Evolutionary conservation across 2,329 filamentous ascomycete species (phyloP), one percentile per base, ranked within the genome.

Genomic region (Aspergillus calidoustus): DNA sequence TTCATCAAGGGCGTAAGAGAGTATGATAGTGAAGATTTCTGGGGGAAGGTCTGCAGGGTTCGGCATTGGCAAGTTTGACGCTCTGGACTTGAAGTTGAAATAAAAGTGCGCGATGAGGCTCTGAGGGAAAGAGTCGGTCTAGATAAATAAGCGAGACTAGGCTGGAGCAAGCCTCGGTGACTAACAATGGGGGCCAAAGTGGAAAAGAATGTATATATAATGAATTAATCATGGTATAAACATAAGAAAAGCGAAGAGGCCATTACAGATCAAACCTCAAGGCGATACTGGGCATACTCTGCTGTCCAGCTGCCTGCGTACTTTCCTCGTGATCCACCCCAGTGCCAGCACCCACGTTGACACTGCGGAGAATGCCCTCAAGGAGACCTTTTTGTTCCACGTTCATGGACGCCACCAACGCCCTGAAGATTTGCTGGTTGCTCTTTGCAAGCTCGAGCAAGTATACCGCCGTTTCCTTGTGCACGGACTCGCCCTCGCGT

Each of bases 251-350:
- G 25, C 19, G 3, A 57, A 44, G 52, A 30, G 7, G 47, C 19
- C 7, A 25, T 57, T 66, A 91, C 84, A 99, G 98, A 76, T 97
- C 85, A 91, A 98, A 96, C 84, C 96, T 95, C 73, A 99, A 78
- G 57, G 92, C 92, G 83, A 99, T 99, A 65, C 83, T 95, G 13
- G 95, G 95, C 76, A 83, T 81, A 48, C 77, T 80, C 53, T 81
- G 80, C 52, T 80, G 79, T 54, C 87, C 87, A 30, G 80, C 84
- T 61, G 79, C 82, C 54, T 77, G 78, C 48, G 78, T 70, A 58
- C 74, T 76, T 68, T 81, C 79, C 62, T 73, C 72, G 73, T 68
- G 71, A 68, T 70, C 75, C 79, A 66, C 76, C 72, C 69, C 66
- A n/a, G 66, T 58, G 34, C 67, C 66, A 23, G 67, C 57, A 31